These are phyloP conservation scores for Magnaporthiopsis incrustans DNA, from an alignment of 2,329 filamentous ascomycete species.

Conservation along the genomic window DNA sequence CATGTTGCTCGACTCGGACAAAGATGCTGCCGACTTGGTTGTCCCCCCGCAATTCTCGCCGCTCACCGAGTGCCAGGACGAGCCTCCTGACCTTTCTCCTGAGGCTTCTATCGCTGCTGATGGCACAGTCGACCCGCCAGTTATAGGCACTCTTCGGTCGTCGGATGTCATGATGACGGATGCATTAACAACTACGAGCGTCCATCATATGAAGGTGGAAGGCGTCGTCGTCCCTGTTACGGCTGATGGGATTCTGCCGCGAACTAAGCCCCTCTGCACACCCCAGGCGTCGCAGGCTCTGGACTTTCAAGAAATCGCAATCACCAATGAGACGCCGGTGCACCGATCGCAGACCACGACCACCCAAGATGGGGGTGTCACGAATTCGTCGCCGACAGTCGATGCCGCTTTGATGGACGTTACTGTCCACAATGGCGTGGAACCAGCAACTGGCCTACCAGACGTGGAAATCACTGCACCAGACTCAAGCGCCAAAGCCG, in stretches of 20 bases:
- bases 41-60: conserved; percentile 6
- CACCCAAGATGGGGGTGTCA: no score
- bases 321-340: no score
- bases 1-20: neutral
- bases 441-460: conserved; percentile 11
- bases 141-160: neutral
- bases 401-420: neutral
- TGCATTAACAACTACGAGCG: conserved; percentile 7
- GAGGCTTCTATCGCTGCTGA: conserved; percentile 1
- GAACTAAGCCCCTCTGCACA: no score
- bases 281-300: no score
- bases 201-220: neutral
- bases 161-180: conserved; percentile 18
- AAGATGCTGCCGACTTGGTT: neutral
- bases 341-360: no score
- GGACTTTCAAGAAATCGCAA: no score
- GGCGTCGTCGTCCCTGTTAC: neutral
- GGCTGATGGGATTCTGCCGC: no score
- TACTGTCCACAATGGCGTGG: neutral
- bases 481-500: conserved; percentile 19
- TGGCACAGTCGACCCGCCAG: neutral
- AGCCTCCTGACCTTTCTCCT: conserved; percentile 3
- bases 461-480: conserved; percentile 19
- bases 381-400: no score
- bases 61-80: conserved; percentile 4